A percentile compares a stretch with the other conserved stretches of the same genome.
phyloP scores from a whole-genome alignment of 176 grass and related monocot species.

The Oryza glaberrima region DNA sequence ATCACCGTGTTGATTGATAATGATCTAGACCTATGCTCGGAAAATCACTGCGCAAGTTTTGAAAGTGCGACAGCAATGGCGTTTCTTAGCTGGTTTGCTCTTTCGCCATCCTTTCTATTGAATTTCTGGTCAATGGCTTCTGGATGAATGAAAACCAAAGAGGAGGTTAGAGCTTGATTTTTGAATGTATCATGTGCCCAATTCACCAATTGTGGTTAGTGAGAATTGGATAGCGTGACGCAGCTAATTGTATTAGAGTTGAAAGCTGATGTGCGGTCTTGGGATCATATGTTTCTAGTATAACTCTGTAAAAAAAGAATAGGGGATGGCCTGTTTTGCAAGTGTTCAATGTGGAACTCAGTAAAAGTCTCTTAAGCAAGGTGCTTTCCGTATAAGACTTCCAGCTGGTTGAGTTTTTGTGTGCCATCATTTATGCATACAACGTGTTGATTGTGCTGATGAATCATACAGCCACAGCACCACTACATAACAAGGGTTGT shows the following conservation, averaged over 20 bases:
- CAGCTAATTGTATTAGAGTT: constrained; percentile 34
- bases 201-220: constrained; percentile 26
- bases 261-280: constrained; percentile 26
- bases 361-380: constrained; percentile 30
- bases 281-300: constrained; percentile 17
- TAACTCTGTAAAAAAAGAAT: constrained; percentile 62
- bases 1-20: constrained; percentile 80
- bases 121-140: constrained; percentile 75
- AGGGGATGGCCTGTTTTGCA: constrained; percentile 40
- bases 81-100: constrained; percentile 85
- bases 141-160: constrained; percentile 47
- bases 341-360: constrained; percentile 12
- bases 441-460: not conserved
- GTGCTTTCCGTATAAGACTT: constrained; percentile 16
- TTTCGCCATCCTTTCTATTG: constrained; percentile 63
- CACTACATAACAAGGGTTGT: not conserved
- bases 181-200: constrained; percentile 26
- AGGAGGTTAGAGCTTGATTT: constrained; percentile 31
- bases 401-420: constrained; percentile 8
- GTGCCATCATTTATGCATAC: constrained; percentile 11
- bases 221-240: constrained; percentile 38
- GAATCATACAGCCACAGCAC: not conserved
- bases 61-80: constrained; percentile 75
- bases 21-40: constrained; percentile 68
- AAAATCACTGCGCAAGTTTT: constrained; percentile 79